Evolutionary conservation across 768 basidiomycete species (phyloP).

Genomic region (Tubosaeta sp.): DNA sequence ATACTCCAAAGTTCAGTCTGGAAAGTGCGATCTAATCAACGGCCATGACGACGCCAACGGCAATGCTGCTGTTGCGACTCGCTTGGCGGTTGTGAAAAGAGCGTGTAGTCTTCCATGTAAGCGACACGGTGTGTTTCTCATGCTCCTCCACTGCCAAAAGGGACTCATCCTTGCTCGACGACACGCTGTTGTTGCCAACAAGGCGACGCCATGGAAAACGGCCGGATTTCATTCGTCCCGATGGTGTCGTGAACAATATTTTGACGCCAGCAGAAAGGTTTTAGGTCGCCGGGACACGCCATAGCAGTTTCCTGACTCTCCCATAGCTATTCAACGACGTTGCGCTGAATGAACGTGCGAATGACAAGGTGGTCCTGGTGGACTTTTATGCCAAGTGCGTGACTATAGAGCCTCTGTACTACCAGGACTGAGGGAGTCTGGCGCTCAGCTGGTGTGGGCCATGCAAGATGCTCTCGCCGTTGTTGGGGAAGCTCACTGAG

Average conservation of each 20-base stretch:
- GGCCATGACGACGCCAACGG: no score
- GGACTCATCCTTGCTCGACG: conserved; percentile 3
- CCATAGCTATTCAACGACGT: conserved; percentile 36
- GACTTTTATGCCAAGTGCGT: conserved; percentile 81
- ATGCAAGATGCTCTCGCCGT: conserved; percentile 68
- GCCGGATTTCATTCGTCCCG: conserved; percentile 41
- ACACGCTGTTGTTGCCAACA: conserved; percentile 1
- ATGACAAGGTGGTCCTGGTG: conserved; percentile 58
- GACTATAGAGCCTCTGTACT: neutral
- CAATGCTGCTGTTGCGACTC: no score
- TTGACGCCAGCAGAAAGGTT: conserved; percentile 45
- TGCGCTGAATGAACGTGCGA: conserved; percentile 28
- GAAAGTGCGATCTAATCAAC: neutral
- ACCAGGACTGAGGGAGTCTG: conserved; percentile 1
- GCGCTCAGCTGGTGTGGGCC: conserved; percentile 69
- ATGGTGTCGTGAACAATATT: conserved; percentile 33
- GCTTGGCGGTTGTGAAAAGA: no score
- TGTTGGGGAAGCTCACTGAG: conserved; percentile 55
- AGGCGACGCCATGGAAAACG: conserved; percentile 21
- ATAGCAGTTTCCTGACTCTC: neutral
- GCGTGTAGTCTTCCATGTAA: neutral
- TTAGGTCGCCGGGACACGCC: neutral
- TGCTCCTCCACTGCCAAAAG: conserved; percentile 13
- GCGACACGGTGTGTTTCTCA: conserved; percentile 1
- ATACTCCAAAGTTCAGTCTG: neutral